A percentile compares a stretch with the other conserved stretches of the same genome.
These are phyloP conservation scores for Syzygium malaccense DNA, from an alignment of 441 rosid genomes.

Conservation along the genomic window DNA sequence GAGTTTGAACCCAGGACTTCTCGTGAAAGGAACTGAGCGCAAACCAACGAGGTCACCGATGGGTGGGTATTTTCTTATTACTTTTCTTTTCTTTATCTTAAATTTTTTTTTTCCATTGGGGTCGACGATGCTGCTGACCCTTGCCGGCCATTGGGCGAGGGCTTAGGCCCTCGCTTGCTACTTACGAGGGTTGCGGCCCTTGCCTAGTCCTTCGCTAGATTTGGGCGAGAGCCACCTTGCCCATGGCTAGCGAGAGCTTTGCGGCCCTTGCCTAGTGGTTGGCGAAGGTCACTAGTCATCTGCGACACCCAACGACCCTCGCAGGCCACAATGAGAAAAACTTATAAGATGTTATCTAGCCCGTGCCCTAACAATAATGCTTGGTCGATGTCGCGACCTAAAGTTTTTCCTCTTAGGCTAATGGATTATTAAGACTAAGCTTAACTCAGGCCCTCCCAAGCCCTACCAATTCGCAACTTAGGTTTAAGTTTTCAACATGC, in stretches of 20 bases:
- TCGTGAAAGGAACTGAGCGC: too few species aligned
- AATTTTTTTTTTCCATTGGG: not conserved
- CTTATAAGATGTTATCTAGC: not conserved
- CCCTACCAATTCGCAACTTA: too few species aligned
- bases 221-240: fast-evolving
- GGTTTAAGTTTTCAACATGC: too few species aligned
- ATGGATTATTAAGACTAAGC: too few species aligned
- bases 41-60: too few species aligned
- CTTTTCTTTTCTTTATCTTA: not conserved
- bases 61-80: not conserved
- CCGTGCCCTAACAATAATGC: not conserved
- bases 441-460: too few species aligned
- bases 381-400: not conserved
- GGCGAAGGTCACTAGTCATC: not conserved
- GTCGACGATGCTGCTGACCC: not conserved
- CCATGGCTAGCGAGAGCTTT: fast-evolving
- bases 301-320: fast-evolving
- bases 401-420: too few species aligned
- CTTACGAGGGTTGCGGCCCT: fast-evolving
- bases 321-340: too few species aligned
- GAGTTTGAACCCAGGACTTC: too few species aligned
- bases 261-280: not conserved
- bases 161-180: not conserved
- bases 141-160: not conserved
- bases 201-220: fast-evolving